Percentiles rank a stretch among this genome's conserved stretches.
Evolutionary conservation across 2,329 filamentous ascomycete genomes (phyloP).

Genomic region (Penicillium sp.): DNA sequence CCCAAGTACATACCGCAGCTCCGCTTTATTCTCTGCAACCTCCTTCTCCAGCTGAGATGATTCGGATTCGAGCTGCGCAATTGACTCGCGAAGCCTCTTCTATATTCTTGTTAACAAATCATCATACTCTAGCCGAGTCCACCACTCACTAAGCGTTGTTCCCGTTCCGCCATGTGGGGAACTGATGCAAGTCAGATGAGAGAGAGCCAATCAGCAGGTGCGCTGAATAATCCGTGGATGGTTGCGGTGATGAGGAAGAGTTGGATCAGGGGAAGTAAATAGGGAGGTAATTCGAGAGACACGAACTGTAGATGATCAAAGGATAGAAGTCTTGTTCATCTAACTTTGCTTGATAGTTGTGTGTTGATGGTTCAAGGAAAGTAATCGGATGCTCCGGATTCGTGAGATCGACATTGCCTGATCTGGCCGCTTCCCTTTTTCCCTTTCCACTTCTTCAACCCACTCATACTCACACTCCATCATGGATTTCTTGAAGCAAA

Average conservation of each 20-base stretch:
- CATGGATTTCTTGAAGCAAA: constrained; percentile 19
- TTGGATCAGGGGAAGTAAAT: background rate
- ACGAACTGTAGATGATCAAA: background rate
- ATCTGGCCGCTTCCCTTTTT: constrained; percentile 8
- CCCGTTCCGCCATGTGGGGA: constrained; percentile 2
- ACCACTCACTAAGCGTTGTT: background rate
- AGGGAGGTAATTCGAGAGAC: background rate
- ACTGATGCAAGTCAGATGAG: background rate
- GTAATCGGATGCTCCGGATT: constrained; percentile 26
- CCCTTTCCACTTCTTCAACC: constrained; percentile 3
- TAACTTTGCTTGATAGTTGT: background rate
- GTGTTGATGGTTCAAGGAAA: background rate
- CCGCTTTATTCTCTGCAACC: constrained; percentile 34
- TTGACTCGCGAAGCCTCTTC: constrained; percentile 25
- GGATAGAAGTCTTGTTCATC: background rate
- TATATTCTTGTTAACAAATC: constrained; percentile 3
- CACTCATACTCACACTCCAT: constrained; percentile 9
- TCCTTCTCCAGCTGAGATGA: constrained; percentile 40
- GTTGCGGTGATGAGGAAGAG: background rate
- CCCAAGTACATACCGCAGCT: constrained; percentile 35
- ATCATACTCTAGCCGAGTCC: background rate
- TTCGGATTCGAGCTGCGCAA: constrained; percentile 48
- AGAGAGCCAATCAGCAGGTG: constrained; percentile 14
- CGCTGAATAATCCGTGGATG: constrained; percentile 20
- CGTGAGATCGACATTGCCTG: constrained; percentile 9